These are phyloP conservation scores for Tetrahymena thermophila DNA, from an alignment of 73 alveolate genomes.

Conservation along the genomic window DNA sequence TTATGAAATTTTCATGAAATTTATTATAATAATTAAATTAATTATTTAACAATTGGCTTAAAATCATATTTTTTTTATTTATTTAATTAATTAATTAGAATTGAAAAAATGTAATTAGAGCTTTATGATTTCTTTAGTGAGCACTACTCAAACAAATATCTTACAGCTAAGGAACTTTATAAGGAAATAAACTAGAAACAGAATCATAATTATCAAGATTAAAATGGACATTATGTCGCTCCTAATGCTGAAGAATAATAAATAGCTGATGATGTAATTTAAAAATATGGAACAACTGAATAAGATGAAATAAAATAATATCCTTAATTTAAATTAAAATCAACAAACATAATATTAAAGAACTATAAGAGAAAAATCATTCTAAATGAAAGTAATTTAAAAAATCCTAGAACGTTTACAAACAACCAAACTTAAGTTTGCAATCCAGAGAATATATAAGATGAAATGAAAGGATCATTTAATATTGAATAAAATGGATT, in stretches of 20 bases:
- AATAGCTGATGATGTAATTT: not conserved
- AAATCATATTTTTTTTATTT: too few relatives aligned
- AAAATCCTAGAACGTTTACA: not conserved
- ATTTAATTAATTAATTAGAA: not conserved
- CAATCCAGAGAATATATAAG: not conserved
- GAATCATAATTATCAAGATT: not conserved
- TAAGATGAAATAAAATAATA: not conserved
- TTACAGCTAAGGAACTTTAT: not conserved
- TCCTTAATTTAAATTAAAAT: not conserved
- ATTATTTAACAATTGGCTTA: not conserved
- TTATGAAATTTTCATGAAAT: too few relatives aligned
- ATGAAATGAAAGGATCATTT: not conserved
- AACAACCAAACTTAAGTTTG: not conserved
- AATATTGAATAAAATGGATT: constrained; percentile 16
- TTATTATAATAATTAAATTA: too few relatives aligned
- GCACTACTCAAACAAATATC: not conserved
- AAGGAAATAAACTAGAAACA: not conserved
- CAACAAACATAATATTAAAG: constrained; percentile 2
- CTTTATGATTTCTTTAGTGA: not conserved
- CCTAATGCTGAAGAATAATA: not conserved
- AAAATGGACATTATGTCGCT: not conserved
- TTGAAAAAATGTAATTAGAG: not conserved
- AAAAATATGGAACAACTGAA: not conserved
- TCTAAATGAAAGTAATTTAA: not conserved
- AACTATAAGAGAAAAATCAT: not conserved